Evolutionary conservation across 2,329 filamentous ascomycete genomes (phyloP).

Genomic region (Cladophialophora immunda): DNA sequence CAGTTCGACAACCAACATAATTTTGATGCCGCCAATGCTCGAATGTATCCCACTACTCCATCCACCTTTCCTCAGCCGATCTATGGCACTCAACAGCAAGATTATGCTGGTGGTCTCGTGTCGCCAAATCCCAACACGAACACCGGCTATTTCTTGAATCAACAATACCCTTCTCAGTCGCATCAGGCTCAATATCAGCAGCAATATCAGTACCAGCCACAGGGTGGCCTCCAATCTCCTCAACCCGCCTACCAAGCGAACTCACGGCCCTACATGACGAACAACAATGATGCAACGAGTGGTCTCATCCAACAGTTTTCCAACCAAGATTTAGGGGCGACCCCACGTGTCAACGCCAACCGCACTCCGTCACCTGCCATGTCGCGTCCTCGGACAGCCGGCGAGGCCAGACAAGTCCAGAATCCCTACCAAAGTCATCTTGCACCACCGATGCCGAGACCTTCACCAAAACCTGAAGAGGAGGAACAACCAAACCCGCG

Average conservation of each 20-base stretch:
- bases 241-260: slow-evolving; percentile 63
- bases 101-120: slow-evolving; percentile 63
- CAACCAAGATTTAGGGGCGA: slow-evolving; percentile 87
- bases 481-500: slow-evolving; percentile 83
- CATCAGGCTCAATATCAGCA: slow-evolving; percentile 63
- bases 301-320: slow-evolving; percentile 95
- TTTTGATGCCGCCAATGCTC: slow-evolving; percentile 67
- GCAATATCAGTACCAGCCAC: slow-evolving; percentile 60
- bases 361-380: slow-evolving; percentile 71
- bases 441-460: slow-evolving; percentile 72
- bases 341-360: slow-evolving; percentile 74
- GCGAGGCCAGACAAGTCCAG: slow-evolving; percentile 67
- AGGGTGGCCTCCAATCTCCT: slow-evolving; percentile 65
- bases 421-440: slow-evolving; percentile 69
- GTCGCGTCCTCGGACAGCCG: slow-evolving; percentile 80
- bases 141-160: slow-evolving; percentile 69
- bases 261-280: slow-evolving; percentile 49
- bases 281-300: slow-evolving; percentile 82
- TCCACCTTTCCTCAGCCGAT: slow-evolving; percentile 97
- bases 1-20: slow-evolving; percentile 70
- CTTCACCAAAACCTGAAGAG: slow-evolving; percentile 66
- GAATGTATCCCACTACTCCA: slow-evolving; percentile 84
- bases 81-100: slow-evolving; percentile 68
- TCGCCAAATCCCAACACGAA: slow-evolving; percentile 51
- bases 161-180: slow-evolving; percentile 62